These are phyloP conservation scores for Mucor lusitanicus DNA, from an alignment of 371 early-diverging fungal species.

Conservation along the genomic window DNA sequence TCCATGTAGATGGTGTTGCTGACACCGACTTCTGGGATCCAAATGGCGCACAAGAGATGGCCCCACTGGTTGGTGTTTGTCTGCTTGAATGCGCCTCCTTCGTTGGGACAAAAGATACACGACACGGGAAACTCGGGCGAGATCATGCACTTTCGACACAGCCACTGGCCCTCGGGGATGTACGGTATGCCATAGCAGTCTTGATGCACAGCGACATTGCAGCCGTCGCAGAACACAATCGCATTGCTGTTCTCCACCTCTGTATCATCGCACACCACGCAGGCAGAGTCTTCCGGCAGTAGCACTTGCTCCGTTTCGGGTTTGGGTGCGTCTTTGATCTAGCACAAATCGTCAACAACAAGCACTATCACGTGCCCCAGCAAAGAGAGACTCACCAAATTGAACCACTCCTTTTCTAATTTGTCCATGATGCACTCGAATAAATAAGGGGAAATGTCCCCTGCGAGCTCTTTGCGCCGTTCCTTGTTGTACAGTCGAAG, in stretches of 20 bases:
- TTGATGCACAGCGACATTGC: slow-evolving; percentile 98
- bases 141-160: slow-evolving; percentile 97
- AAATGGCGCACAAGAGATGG: slow-evolving; percentile 93
- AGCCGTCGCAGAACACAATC: slow-evolving; percentile 99
- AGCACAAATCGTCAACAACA: no score
- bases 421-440: slow-evolving; percentile 92
- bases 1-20: slow-evolving; percentile 95
- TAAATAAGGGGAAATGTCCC: slow-evolving; percentile 52
- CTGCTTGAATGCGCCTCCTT: slow-evolving; percentile 97
- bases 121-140: slow-evolving; percentile 88
- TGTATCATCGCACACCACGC: slow-evolving; percentile 94
- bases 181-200: slow-evolving; percentile 99
- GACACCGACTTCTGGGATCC: slow-evolving; percentile 93
- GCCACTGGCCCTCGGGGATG: slow-evolving; percentile 99
- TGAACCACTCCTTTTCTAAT: slow-evolving; percentile 98
- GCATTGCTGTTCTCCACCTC: slow-evolving; percentile 98
- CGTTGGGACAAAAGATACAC: slow-evolving; percentile 93
- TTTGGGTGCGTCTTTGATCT: slow-evolving; percentile 46
- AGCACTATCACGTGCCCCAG: no score
- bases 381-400: slow-evolving; percentile 54
- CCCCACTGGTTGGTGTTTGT: slow-evolving; percentile 94
- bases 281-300: slow-evolving; percentile 81
- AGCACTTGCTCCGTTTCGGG: slow-evolving; percentile 29
- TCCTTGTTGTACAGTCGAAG: slow-evolving; percentile 68
- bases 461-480: slow-evolving; percentile 53